Base-by-base conservation (phyloP, 768 basidiomycete species). In the Lentinula guzmanii region DNA sequence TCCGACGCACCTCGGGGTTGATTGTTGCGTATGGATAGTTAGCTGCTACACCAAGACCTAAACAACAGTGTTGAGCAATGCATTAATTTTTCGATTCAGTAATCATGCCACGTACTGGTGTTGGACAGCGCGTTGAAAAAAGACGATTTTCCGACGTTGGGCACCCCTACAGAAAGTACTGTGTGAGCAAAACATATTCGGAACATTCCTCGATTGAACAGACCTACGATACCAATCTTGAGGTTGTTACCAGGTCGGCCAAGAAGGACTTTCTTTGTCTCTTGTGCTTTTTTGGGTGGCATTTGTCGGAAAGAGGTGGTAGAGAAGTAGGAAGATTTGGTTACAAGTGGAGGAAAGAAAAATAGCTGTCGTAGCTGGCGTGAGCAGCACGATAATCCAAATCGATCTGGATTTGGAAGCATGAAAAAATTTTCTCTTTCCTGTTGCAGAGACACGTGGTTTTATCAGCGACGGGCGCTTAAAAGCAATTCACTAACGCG, bases 121-220 rank as follows among this genome's bases (percentile, higher is more conserved):
- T 95, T 85, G 35, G 96, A 95, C 57, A 98, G 84, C 42, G 82
- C 90, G 74, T 99, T 99, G 86, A 99, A 99, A 76, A 98, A 96
- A n/a, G 95, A 97, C 0, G 93, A 95, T 76, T 99, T 98, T 65
- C 97, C 97, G 67, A 98, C 96, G 73, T 99, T 98, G 58, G 96
- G 95, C 43, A 97, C 75, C 72, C 92, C 91, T 94, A 56, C 7
- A 45, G 37, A 33, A 42, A 61, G 63, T 11, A 64, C 42, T 68
- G 62, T 63, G 62, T 71, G 52, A 69, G 63, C 58, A 65, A 53
- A 60, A 62, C 65, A 46, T 39, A 64, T 63, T 31, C 55, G 34
- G 37, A 35, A 58, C 46, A 61, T 65, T 62, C 63, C 61, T 18
- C 42, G 61, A 62, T 64, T 64, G 69, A 76, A 84, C 87, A 76